These are phyloP conservation scores for Sporopachydermia cereana DNA, from an alignment of 1,139 yeast species.

Conservation along the genomic window DNA sequence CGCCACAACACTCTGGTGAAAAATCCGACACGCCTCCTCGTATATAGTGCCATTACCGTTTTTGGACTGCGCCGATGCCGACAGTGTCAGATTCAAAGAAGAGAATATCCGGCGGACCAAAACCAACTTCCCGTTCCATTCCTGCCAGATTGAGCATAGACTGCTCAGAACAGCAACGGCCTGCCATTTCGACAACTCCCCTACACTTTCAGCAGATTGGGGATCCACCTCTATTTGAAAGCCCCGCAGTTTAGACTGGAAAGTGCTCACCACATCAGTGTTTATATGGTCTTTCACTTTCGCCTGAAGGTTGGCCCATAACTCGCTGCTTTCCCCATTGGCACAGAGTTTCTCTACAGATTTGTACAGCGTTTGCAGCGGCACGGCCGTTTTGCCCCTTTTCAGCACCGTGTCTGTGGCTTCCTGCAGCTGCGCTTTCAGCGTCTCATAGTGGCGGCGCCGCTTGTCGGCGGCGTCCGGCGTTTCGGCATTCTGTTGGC, in stretches of 20 bases:
- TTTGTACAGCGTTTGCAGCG: constrained; percentile 24
- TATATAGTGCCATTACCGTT: neutral
- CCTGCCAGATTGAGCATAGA: neutral
- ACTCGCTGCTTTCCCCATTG: constrained; percentile 18
- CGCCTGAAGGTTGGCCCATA: constrained; percentile 16
- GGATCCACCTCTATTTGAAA: no score
- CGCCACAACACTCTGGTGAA: neutral
- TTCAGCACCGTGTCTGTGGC: neutral
- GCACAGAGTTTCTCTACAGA: constrained; percentile 28
- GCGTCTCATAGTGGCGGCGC: neutral
- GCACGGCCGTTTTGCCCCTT: constrained; percentile 6
- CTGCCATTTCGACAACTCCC: no score
- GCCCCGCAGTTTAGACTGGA: no score
- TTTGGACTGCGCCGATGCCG: neutral
- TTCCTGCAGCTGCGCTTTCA: neutral
- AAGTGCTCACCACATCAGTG: no score
- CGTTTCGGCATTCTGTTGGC: no score
- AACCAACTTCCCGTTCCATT: neutral
- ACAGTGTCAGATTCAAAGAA: neutral
- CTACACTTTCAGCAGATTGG: no score
- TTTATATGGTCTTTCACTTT: constrained; percentile 12
- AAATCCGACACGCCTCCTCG: neutral
- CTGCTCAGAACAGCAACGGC: no score
- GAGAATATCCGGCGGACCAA: neutral
- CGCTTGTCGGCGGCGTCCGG: no score